phyloP scores from a whole-genome alignment of 2,329 filamentous ascomycete species.

The Trichoderma pleuroti region DNA sequence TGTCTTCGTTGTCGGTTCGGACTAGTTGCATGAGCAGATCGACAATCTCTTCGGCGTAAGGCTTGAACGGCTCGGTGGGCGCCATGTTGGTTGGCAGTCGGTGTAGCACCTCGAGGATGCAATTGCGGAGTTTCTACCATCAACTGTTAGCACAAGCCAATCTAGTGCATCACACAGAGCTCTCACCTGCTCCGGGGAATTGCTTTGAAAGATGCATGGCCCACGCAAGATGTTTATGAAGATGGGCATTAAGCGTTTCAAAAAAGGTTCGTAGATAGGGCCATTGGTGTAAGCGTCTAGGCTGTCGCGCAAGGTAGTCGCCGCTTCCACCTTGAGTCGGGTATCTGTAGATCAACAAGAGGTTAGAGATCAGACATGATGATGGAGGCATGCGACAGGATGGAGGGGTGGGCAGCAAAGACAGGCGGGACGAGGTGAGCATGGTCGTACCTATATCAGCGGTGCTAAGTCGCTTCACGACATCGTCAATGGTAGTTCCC shows the following conservation, averaged over 20 bases:
- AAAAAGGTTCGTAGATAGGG: constrained; percentile 72
- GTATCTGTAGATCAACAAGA: constrained; percentile 55
- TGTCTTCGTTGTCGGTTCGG: constrained; percentile 93
- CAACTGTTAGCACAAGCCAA: background rate
- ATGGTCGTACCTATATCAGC: constrained; percentile 51
- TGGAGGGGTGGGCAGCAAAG: constrained; percentile 12
- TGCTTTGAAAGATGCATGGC: constrained; percentile 85
- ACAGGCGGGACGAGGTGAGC: background rate
- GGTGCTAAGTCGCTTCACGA: constrained; percentile 57
- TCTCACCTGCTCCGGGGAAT: constrained; percentile 79
- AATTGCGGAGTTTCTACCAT: constrained; percentile 78
- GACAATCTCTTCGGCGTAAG: constrained; percentile 82
- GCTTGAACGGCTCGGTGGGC: constrained; percentile 77
- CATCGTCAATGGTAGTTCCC: constrained; percentile 58
- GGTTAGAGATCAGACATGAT: background rate
- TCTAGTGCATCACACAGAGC: background rate
- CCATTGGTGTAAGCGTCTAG: constrained; percentile 84
- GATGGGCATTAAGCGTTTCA: constrained; percentile 83
- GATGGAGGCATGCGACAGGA: constrained; percentile 24
- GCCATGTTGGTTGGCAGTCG: constrained; percentile 69
- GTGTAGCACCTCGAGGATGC: constrained; percentile 90
- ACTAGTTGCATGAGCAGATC: constrained; percentile 88
- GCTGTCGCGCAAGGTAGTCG: constrained; percentile 82
- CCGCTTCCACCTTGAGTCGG: constrained; percentile 76
- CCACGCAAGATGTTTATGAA: constrained; percentile 83